phyloP scores from a whole-genome alignment of 305 asterid species.

The Andrographis paniculata region DNA sequence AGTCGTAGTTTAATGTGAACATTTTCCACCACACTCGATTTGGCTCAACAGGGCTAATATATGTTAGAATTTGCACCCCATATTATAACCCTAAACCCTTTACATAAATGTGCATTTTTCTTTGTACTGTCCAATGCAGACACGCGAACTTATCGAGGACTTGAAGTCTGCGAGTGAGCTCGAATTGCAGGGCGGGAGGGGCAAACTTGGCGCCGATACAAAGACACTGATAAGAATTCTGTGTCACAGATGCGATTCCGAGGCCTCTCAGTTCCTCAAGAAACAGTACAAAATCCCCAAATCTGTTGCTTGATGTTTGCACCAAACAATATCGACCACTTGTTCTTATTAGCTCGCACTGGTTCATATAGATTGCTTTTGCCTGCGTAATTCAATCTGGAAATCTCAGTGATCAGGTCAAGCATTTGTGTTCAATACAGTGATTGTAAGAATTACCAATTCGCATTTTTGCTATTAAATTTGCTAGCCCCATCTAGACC shows the following conservation, averaged over 20 bases:
- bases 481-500: too few species aligned
- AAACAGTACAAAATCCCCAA: constrained; percentile 94
- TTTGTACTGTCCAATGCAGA: constrained; percentile 33
- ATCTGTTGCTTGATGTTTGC: constrained; percentile 34
- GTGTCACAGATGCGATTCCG: constrained; percentile 87
- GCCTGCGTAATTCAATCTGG: too few species aligned
- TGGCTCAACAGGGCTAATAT: neutral
- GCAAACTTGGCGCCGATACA: constrained; percentile 77
- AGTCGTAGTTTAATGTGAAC: neutral
- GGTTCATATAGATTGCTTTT: too few species aligned
- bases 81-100: neutral
- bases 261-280: constrained; percentile 96
- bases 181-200: constrained; percentile 74
- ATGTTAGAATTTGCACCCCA: too few species aligned
- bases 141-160: constrained; percentile 86
- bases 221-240: constrained; percentile 75
- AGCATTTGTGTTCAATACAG: too few species aligned
- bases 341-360: neutral
- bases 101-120: neutral
- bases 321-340: neutral
- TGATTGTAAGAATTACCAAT: too few species aligned
- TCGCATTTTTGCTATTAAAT: too few species aligned
- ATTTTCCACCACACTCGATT: neutral
- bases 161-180: constrained; percentile 71
- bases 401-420: too few species aligned